phyloP scores from a whole-genome alignment of 2,329 filamentous ascomycete genomes.

The Diplodia scrobiculata region DNA sequence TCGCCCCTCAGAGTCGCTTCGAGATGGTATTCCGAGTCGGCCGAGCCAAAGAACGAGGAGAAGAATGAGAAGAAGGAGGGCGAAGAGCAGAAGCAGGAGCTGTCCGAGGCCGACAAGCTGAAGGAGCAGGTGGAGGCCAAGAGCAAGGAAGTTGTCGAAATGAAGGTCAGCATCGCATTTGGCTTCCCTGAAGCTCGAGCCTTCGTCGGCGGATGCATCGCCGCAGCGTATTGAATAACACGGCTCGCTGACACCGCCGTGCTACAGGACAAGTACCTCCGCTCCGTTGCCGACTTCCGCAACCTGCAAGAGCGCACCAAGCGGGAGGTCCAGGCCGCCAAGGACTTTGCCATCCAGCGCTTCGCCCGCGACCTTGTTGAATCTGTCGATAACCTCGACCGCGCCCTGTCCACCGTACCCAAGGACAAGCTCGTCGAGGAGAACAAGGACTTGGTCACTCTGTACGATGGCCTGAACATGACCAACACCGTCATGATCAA shows the following conservation, averaged over 20 bases:
- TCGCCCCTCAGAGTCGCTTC: conserved; percentile 35
- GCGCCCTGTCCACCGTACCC: conserved; percentile 78
- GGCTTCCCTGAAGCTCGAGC: neutral
- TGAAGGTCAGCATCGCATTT: conserved; percentile 67
- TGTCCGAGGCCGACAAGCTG: conserved; percentile 44
- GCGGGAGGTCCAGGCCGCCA: conserved; percentile 83
- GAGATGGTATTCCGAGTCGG: conserved; percentile 51
- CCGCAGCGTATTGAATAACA: neutral
- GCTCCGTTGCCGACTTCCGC: conserved; percentile 92
- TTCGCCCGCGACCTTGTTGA: conserved; percentile 96
- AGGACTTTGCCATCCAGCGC: conserved; percentile 89
- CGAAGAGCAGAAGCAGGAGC: conserved; percentile 52
- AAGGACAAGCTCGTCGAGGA: conserved; percentile 67
- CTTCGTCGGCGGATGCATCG: neutral
- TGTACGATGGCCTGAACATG: conserved; percentile 93
- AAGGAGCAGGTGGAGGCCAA: conserved; percentile 71
- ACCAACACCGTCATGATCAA: conserved; percentile 84
- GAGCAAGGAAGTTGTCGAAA: conserved; percentile 72
- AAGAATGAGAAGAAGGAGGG: conserved; percentile 44
- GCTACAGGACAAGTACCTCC: conserved; percentile 85
- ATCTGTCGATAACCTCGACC: conserved; percentile 95
- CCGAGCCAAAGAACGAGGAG: conserved; percentile 48
- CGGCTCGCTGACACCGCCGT: conserved; percentile 11
- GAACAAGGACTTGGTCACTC: conserved; percentile 72
- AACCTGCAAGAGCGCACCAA: conserved; percentile 95